phyloP scores from a whole-genome alignment of 352 stramenopile species.

The Pelagophyceae sp. region DNA sequence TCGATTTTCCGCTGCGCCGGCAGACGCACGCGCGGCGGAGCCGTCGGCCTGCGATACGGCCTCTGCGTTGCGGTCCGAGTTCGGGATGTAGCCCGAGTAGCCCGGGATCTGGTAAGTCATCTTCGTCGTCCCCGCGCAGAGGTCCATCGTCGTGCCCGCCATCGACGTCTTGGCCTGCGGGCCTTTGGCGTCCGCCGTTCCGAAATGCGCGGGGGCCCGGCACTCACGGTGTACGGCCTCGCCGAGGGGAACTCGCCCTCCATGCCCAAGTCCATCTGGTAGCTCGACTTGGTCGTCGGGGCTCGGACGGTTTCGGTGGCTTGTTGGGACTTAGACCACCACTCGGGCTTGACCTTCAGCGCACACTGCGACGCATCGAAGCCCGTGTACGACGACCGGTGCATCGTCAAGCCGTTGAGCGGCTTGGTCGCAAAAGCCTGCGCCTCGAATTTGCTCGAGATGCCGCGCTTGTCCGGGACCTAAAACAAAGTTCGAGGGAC shows the following conservation, averaged over 20 bases:
- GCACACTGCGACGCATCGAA: not conserved
- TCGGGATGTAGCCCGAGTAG: constrained; percentile 60
- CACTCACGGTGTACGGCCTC: constrained; percentile 47
- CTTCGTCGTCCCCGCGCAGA: constrained; percentile 56
- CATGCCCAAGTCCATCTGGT: constrained; percentile 57
- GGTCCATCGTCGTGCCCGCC: constrained; percentile 60
- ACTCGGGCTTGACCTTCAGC: not conserved
- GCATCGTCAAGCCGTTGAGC: constrained; percentile 19
- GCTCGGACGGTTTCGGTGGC: not conserved
- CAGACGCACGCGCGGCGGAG: constrained; percentile 34
- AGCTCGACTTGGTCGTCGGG: constrained; percentile 30
- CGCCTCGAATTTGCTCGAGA: constrained; percentile 41
- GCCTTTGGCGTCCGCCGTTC: too few relatives aligned
- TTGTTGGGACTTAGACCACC: constrained; percentile 37
- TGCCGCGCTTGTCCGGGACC: constrained; percentile 45
- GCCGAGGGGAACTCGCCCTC: constrained; percentile 56
- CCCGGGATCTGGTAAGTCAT: constrained; percentile 66
- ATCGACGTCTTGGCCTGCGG: constrained; percentile 52
- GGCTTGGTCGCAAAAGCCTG: constrained; percentile 32
- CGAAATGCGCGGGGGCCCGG: too few relatives aligned
- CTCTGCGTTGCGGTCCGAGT: constrained; percentile 46
- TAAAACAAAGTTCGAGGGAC: too few relatives aligned
- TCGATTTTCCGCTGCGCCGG: too few relatives aligned
- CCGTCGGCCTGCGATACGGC: constrained; percentile 55
- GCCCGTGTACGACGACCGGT: not conserved